Base-by-base conservation (phyloP, 495 filamentous ascomycete genomes). In the Penicillium bialowiezense region DNA sequence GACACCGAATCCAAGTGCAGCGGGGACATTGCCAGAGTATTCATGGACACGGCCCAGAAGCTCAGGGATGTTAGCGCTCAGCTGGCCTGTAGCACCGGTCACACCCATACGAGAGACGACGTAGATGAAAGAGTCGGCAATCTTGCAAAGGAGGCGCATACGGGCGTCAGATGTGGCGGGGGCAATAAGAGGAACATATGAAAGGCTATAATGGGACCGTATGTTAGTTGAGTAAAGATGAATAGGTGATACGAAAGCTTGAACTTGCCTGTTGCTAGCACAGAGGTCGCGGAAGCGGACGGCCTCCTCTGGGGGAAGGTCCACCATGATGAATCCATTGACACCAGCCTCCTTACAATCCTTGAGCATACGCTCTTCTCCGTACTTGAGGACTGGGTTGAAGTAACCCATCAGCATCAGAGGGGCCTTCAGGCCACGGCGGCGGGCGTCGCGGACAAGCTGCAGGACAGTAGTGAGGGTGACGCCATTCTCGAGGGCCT, bases 121-220 rank as follows among this genome's bases (percentile, higher is more conserved):
- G 66, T 99, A 99, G 70, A 99, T 95, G 75, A 99, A 99, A 7
- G 91, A 96, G 70, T 97, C 92, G 57, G 95, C 93, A 41, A 99
- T 95, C 69, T 88, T 85, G 80, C 93, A 99, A 18, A 99, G 83
- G 3, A 96, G 73, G 70, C 91, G 91, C 90, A 97, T 92, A 47
- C 93, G 89, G 37, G 81, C 68, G 47, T 93, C 88, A n/a, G 90
- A 92, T 1, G 93, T 97, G 2, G 92, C 83, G 17, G 93, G 93
- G 12, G 93, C 92, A 60, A 99, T 95, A 7, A 99, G 78, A 3
- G 93, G 93, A 10, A 99, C 85, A 66, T 97, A 99, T 2, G 91
- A 96, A 23, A 98, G 78, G 8, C 89, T 88, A n/a, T n/a, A 56
- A 20, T 41, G 39, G 50, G 18, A 41, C n/a, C 3, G 12, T 7